These are phyloP conservation scores for Lithocarpus polystachyus DNA, from an alignment of 306 rosid genomes.

Conservation along the genomic window DNA sequence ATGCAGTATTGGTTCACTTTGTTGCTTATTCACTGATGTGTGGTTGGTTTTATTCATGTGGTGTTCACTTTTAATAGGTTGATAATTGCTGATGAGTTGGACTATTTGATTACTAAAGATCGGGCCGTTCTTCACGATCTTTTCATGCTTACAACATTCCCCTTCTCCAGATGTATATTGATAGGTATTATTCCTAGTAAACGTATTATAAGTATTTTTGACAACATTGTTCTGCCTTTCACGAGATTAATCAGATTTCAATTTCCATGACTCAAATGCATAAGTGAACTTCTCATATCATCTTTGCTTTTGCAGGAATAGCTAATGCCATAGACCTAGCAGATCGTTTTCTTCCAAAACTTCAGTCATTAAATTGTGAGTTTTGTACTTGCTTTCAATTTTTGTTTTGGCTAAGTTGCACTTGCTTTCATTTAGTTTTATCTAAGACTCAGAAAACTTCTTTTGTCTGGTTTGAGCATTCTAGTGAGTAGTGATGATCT, in stretches of 20 bases:
- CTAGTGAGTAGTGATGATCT: too few species aligned
- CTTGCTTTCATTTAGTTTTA: neutral
- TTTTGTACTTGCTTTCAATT: neutral
- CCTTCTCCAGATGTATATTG: constrained; percentile 79
- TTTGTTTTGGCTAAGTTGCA: too few species aligned
- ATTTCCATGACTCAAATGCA: neutral
- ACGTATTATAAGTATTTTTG: neutral
- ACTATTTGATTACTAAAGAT: constrained; percentile 82
- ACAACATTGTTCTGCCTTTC: neutral
- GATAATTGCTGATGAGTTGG: constrained; percentile 88
- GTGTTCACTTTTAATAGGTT: constrained; percentile 42
- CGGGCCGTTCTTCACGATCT: constrained; percentile 87
- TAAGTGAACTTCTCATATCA: neutral
- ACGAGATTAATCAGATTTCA: neutral
- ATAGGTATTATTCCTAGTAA: constrained; percentile 44
- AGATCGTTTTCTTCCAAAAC: constrained; percentile 91
- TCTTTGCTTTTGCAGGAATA: constrained; percentile 51
- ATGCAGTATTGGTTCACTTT: neutral
- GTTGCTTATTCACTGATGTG: constrained; percentile 9
- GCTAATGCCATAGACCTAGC: constrained; percentile 96
- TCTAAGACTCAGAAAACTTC: neutral
- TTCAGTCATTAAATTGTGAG: constrained; percentile 87
- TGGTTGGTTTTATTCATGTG: neutral
- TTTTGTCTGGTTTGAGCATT: neutral
- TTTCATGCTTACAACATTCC: constrained; percentile 87